These are phyloP conservation scores for Saccharomycopsis javanensis DNA, from an alignment of 805 yeast genomes.

Conservation along the genomic window DNA sequence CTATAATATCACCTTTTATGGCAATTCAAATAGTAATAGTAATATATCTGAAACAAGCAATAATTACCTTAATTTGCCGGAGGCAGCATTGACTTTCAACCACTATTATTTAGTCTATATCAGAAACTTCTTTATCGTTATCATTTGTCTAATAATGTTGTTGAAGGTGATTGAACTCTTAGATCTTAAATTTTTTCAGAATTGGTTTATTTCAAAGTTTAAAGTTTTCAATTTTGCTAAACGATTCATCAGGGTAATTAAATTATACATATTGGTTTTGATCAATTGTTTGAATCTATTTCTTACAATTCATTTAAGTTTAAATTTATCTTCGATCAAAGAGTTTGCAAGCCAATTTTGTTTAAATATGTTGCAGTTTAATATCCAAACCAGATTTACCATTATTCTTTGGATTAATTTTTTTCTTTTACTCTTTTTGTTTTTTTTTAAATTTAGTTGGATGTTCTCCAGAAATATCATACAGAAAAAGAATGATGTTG, in stretches of 20 bases:
- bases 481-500: background rate
- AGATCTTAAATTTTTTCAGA: background rate
- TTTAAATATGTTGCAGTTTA: slow-evolving; percentile 2
- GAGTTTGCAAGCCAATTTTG: slow-evolving; percentile 3
- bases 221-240: background rate
- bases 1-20: slow-evolving; percentile 6
- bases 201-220: background rate
- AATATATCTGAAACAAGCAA: slow-evolving; percentile 1
- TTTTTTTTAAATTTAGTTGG: background rate
- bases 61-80: slow-evolving; percentile 8
- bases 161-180: background rate
- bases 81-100: slow-evolving; percentile 4
- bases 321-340: background rate
- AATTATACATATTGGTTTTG: background rate
- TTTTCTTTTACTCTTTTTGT: background rate
- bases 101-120: slow-evolving; percentile 5
- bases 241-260: background rate
- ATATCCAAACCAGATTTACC: slow-evolving; percentile 3
- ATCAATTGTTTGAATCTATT: slow-evolving; percentile 3
- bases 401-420: slow-evolving; percentile 8
- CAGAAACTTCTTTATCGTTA: slow-evolving; percentile 1
- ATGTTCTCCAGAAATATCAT: background rate
- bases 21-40: background rate
- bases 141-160: background rate
- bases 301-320: slow-evolving; percentile 4